Percentiles rank a stretch among this genome's conserved stretches.
Evolutionary conservation across 2,329 filamentous ascomycete genomes (phyloP).

Genomic region (Colletotrichum camelliae): DNA sequence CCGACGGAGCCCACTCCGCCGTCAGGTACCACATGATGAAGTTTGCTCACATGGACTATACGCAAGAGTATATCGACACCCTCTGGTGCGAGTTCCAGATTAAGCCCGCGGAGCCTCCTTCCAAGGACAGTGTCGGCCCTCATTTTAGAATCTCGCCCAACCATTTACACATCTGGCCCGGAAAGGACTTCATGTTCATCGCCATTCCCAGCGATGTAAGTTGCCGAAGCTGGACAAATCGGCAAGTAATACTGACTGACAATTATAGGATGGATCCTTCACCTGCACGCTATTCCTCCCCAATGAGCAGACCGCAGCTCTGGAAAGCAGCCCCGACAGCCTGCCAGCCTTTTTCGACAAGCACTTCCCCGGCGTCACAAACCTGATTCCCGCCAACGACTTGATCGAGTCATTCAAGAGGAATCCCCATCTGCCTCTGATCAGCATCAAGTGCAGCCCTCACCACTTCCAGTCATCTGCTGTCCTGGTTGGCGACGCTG

Average conservation of each 20-base stretch:
- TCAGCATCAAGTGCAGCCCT: conserved; percentile 90
- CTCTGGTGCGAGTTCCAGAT: conserved; percentile 97
- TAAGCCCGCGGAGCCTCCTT: conserved; percentile 54
- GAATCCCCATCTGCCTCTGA: conserved; percentile 91
- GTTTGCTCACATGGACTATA: conserved; percentile 86
- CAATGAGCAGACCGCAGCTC: conserved; percentile 67
- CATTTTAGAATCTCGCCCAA: conserved; percentile 85
- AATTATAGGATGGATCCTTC: conserved; percentile 79
- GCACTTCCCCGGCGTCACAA: conserved; percentile 86
- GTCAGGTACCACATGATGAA: conserved; percentile 97
- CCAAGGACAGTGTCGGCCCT: conserved; percentile 33
- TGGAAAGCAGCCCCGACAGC: conserved; percentile 67
- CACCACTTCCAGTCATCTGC: conserved; percentile 80
- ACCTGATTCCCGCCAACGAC: conserved; percentile 69
- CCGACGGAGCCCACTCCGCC: conserved; percentile 93
- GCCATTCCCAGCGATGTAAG: conserved; percentile 78
- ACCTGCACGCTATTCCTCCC: conserved; percentile 94
- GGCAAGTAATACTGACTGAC: background rate
- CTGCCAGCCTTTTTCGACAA: conserved; percentile 78
- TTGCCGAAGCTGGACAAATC: background rate
- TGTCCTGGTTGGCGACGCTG: conserved; percentile 90
- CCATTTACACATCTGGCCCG: conserved; percentile 97
- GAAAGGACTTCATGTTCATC: conserved; percentile 96
- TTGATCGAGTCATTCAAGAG: conserved; percentile 76
- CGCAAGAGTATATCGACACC: conserved; percentile 94